Evolutionary conservation across 768 basidiomycete species (phyloP).

Genomic region (Rhizopogon roseolus): DNA sequence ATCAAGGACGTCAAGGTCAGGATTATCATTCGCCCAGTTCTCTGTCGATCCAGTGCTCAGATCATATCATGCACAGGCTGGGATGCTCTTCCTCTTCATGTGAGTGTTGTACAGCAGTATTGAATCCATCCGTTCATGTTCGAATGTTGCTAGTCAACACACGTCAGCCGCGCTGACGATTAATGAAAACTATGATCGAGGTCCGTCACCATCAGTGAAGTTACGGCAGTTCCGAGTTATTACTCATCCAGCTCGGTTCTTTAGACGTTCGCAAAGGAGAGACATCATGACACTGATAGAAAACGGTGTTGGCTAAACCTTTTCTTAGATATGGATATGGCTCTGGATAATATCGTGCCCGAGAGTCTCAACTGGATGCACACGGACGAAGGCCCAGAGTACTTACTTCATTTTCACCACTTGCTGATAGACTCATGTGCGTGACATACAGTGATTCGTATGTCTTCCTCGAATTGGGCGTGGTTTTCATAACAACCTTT

Average conservation of each 20-base stretch:
- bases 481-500: slow-evolving; percentile 4
- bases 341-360: slow-evolving; percentile 83
- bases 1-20: slow-evolving; percentile 60
- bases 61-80: slow-evolving; percentile 45
- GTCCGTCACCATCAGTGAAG: slow-evolving; percentile 30
- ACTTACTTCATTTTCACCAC: slow-evolving; percentile 23
- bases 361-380: slow-evolving; percentile 80
- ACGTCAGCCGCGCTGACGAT: slow-evolving; percentile 76
- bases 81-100: slow-evolving; percentile 90
- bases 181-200: slow-evolving; percentile 87
- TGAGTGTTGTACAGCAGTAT: slow-evolving; percentile 27
- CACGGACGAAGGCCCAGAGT: slow-evolving; percentile 92
- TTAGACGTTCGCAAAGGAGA: slow-evolving; percentile 42
- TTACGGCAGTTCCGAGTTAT: neutral
- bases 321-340: slow-evolving; percentile 87
- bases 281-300: slow-evolving; percentile 1
- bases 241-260: neutral
- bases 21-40: slow-evolving; percentile 3
- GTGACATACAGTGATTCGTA: slow-evolving; percentile 63
- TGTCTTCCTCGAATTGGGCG: slow-evolving; percentile 19
- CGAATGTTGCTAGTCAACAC: slow-evolving; percentile 52
- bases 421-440: slow-evolving; percentile 7
- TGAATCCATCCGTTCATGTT: slow-evolving; percentile 9
- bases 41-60: neutral
- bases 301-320: slow-evolving; percentile 29